Base-by-base conservation (phyloP, 2,329 filamentous ascomycete genomes). In the Cryphonectria japonica region DNA sequence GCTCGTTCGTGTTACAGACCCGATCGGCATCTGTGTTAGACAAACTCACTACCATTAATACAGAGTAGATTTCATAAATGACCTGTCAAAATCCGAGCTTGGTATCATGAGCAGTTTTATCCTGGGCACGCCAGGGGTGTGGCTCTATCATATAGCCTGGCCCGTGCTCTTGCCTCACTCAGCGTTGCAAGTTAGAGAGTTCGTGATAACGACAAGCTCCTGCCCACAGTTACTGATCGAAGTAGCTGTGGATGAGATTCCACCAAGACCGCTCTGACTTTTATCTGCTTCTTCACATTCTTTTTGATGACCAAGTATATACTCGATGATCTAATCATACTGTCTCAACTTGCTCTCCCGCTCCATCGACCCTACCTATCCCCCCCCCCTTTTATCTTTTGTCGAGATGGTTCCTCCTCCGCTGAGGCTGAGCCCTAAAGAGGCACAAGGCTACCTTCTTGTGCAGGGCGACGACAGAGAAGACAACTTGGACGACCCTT, bases 371-470 rank as follows among this genome's bases (percentile, higher is more conserved):
- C 14, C 26, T 34, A 1, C 11, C n/a, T 4, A 13, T 3, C 16
- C 19, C 26, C 16, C 19, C 26, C 26, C 26, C 32, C 59, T 29
- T 61, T 32, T 3, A 3, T 26, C 22, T 22, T 22, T 43, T 29
- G 37, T 37, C 22, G 67, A 65, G 29, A 73, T 72, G 70, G 62
- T 60, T 57, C 72, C 72, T 41, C 39, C 70, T 26, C 68, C 70
- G 13, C 37, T 73, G 54, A 72, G 65, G 52, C 34, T 73, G 68
- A 72, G 52, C 62, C 41, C 73, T 11, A 69, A 70, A 50, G 65
- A 66, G 66, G 70, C 73, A 29, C 52, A 50, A n/a, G 72, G 73
- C 68, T 75, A 75, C 59, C 67, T 72, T 37, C 74, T 71, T 14
- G 70, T 75, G 39, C 67, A 69, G 13, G 70, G 52, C 22, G 67